These are phyloP conservation scores for Solanum hybrid DNA, from an alignment of 305 asterid species.

Conservation along the genomic window DNA sequence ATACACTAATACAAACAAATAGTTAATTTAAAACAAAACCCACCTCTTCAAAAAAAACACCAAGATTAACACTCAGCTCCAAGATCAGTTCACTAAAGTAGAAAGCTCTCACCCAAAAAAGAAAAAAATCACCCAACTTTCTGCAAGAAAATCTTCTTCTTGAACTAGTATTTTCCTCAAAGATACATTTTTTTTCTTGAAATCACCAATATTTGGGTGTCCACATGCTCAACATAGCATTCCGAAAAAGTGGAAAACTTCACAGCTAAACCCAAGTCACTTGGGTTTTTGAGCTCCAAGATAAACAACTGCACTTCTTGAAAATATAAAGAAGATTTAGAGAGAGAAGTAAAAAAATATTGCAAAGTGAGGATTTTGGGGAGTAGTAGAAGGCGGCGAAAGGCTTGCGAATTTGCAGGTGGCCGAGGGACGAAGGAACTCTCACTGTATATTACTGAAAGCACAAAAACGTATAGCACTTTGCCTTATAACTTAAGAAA, in stretches of 20 bases:
- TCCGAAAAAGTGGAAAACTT: conserved; percentile 22
- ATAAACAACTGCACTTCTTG: conserved; percentile 15
- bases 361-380: conserved; percentile 1
- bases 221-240: conserved; percentile 41
- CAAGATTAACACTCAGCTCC: conserved; percentile 16
- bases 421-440: conserved; percentile 24
- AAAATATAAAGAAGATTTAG: not conserved
- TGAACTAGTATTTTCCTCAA: conserved; percentile 15
- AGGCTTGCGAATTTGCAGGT: conserved; percentile 27
- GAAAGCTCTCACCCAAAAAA: not conserved
- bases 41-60: conserved; percentile 18
- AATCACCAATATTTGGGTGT: conserved; percentile 30
- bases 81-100: conserved; percentile 3
- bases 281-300: conserved; percentile 37
- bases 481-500: not conserved
- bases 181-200: conserved; percentile 24
- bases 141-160: not conserved
- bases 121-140: not conserved
- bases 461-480: not conserved
- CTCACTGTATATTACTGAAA: not conserved
- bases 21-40: conserved; percentile 26
- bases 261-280: conserved; percentile 18
- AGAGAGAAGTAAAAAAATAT: not conserved
- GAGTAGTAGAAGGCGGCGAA: conserved; percentile 34
- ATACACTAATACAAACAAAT: conserved; percentile 13